Conservation (phyloP, 2,329 filamentous ascomycete species). For the Stagonosporopsis rhizophila region DNA sequence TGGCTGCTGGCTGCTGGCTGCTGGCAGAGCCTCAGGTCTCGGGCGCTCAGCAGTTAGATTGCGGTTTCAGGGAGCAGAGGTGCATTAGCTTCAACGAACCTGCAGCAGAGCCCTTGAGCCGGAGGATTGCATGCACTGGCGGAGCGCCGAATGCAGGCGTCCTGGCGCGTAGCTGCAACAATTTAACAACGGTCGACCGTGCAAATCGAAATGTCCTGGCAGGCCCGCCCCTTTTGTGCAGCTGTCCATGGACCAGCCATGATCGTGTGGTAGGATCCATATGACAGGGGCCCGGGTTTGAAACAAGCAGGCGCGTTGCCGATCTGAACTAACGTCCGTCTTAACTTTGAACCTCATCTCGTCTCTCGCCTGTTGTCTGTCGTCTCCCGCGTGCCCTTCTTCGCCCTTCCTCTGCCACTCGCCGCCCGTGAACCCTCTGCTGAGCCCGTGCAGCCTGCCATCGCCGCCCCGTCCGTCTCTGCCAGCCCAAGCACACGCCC, state of each 20-base stretch:
- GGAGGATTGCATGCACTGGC: not conserved
- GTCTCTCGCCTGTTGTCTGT: constrained; percentile 8
- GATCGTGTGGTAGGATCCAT: constrained; percentile 1
- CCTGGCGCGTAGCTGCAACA: constrained; percentile 13
- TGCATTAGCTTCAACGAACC: constrained; percentile 17
- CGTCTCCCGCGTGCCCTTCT: not conserved
- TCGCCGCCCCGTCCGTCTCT: not conserved
- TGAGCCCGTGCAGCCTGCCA: constrained; percentile 5
- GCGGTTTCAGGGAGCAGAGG: constrained; percentile 11
- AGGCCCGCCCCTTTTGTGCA: constrained; percentile 15
- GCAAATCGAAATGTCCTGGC: constrained; percentile 11
- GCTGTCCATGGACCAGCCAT: constrained; percentile 8
- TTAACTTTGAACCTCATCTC: constrained; percentile 18
- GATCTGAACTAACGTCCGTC: constrained; percentile 13
- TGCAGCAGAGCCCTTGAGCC: constrained; percentile 1
- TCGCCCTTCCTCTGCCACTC: constrained; percentile 1
- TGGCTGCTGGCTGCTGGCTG: too few species aligned
- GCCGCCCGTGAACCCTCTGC: constrained; percentile 7
- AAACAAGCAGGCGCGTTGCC: constrained; percentile 27
- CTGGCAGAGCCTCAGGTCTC: constrained; percentile 7
- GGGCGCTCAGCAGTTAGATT: constrained; percentile 10
- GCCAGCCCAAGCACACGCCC: constrained; percentile 5
- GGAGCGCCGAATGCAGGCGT: constrained; percentile 3
- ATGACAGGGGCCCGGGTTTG: constrained; percentile 16
- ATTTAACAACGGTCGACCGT: constrained; percentile 10